Conservation (phyloP, 345 rosid genomes). For the Citrus medica region DNA sequence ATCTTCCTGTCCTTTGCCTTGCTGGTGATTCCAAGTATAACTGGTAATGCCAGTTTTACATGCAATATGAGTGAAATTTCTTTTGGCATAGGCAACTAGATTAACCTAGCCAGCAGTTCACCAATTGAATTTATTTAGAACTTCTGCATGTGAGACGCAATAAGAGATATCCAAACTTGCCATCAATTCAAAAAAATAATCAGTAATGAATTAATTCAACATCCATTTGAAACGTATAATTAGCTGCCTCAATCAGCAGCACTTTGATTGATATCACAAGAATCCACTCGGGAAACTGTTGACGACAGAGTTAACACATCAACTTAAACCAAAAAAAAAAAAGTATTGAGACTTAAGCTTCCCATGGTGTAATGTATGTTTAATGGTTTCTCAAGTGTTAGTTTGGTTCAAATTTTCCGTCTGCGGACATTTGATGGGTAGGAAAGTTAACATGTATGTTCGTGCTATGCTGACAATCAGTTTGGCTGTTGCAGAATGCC, state of each 20-base stretch:
- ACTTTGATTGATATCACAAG: not conserved
- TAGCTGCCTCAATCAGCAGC: not conserved
- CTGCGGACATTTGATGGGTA: not conserved
- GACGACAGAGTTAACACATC: not conserved
- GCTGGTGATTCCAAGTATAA: not conserved
- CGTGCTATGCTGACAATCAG: not conserved
- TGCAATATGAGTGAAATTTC: not conserved
- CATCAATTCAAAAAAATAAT: too few species aligned
- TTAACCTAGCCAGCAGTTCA: not conserved
- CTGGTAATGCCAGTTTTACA: not conserved
- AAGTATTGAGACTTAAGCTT: not conserved
- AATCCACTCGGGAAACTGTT: not conserved
- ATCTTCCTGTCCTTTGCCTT: not conserved
- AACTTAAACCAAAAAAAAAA: not conserved
- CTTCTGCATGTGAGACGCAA: not conserved
- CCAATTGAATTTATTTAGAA: not conserved
- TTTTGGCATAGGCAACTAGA: not conserved
- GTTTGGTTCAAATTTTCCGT: not conserved
- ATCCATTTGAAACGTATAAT: too few species aligned
- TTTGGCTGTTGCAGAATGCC: constrained; percentile 64
- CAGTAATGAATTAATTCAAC: too few species aligned
- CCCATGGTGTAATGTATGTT: not conserved
- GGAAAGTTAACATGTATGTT: not conserved
- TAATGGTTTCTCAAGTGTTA: not conserved
- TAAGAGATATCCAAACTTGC: too few species aligned